phyloP scores from a whole-genome alignment of 306 rosid genomes.

The Cucurbita ficifolia region DNA sequence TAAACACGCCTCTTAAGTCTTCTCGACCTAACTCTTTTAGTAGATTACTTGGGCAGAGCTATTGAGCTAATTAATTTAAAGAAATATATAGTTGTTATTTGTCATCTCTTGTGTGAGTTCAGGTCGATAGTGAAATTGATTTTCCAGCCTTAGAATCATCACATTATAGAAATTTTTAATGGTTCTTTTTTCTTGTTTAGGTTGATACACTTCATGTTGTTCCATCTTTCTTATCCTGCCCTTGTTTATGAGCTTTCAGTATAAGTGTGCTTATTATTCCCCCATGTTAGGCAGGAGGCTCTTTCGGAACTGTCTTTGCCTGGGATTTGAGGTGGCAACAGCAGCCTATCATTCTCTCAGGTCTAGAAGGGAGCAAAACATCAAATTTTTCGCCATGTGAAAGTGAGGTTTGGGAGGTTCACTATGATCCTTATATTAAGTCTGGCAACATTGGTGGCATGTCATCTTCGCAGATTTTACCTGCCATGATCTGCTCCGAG shows the following conservation, averaged over 20 bases:
- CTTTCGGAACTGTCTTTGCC: conserved; percentile 79
- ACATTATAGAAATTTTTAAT: background rate
- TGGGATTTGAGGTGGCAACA: conserved; percentile 95
- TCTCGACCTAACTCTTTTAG: background rate
- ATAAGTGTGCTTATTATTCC: background rate
- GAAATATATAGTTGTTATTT: background rate
- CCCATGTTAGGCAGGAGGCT: conserved; percentile 63
- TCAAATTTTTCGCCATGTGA: conserved; percentile 38
- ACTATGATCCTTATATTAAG: conserved; percentile 51
- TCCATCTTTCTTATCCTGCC: background rate
- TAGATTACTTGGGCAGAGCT: background rate
- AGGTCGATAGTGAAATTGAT: background rate
- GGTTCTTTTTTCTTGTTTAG: background rate
- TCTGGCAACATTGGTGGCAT: conserved; percentile 30
- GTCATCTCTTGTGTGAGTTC: background rate
- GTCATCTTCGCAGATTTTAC: conserved; percentile 60
- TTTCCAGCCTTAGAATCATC: background rate
- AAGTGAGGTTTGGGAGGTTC: conserved; percentile 99
- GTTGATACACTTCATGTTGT: background rate
- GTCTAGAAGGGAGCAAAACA: conserved; percentile 35
- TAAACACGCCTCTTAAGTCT: background rate
- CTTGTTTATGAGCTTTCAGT: background rate
- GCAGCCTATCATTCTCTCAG: conserved; percentile 73
- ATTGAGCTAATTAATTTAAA: background rate
- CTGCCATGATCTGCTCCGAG: conserved; percentile 82